A percentile compares a stretch with the other conserved stretches of the same genome.
phyloP scores from a whole-genome alignment of 805 yeast genomes.

The Nakazawaea wickerhamii region DNA sequence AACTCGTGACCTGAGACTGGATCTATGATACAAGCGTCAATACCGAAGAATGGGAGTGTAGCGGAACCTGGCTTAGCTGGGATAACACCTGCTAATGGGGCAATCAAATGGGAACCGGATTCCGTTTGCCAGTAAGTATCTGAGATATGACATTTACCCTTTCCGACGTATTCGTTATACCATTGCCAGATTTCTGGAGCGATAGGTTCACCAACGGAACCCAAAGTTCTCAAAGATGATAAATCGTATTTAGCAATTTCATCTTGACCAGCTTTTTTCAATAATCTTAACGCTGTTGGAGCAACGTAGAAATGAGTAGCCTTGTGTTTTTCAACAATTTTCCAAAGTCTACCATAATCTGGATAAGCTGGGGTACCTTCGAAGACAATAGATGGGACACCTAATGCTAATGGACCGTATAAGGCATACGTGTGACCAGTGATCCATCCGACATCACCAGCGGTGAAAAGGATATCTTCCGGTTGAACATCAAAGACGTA shows the following conservation, averaged over 20 bases:
- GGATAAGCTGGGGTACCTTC: slow-evolving; percentile 99
- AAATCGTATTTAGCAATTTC: slow-evolving; percentile 78
- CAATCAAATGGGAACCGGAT: slow-evolving; percentile 91
- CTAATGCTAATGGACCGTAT: slow-evolving; percentile 86
- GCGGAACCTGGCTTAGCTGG: slow-evolving; percentile 98
- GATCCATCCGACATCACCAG: slow-evolving; percentile 99
- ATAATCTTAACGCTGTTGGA: slow-evolving; percentile 93
- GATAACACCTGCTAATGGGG: slow-evolving; percentile 91
- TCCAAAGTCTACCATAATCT: slow-evolving; percentile 93
- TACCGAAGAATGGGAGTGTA: slow-evolving; percentile 93
- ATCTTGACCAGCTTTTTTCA: slow-evolving; percentile 77
- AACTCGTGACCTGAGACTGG: slow-evolving; percentile 88
- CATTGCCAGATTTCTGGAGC: slow-evolving; percentile 98
- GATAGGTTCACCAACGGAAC: slow-evolving; percentile 98
- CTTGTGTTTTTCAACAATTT: slow-evolving; percentile 84
- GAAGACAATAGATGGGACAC: slow-evolving; percentile 88
- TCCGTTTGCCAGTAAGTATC: slow-evolving; percentile 99
- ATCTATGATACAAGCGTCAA: slow-evolving; percentile 85
- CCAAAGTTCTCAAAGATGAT: slow-evolving; percentile 83
- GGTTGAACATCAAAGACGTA: slow-evolving; percentile 91
- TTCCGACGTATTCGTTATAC: slow-evolving; percentile 92
- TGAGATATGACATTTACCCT: slow-evolving; percentile 80
- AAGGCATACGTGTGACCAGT: slow-evolving; percentile 96
- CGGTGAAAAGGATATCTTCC: slow-evolving; percentile 86
- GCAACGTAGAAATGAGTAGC: slow-evolving; percentile 98